A percentile compares a stretch with the other conserved stretches of the same genome.
phyloP scores from a whole-genome alignment of 805 yeast genomes.

The Candida taoyuanica region DNA sequence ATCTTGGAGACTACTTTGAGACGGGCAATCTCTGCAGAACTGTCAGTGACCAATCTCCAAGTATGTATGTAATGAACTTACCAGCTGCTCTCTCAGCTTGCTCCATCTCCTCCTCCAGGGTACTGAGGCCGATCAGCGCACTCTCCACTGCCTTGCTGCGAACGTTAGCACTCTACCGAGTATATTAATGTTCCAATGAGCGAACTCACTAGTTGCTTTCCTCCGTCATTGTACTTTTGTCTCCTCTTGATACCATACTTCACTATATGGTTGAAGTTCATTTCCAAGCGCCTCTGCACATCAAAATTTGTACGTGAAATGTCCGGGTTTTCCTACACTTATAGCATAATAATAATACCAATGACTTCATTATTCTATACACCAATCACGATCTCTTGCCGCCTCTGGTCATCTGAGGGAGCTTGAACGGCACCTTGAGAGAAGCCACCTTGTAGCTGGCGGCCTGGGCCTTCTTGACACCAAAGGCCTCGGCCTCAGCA shows the following conservation, averaged over 20 bases:
- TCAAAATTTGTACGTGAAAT: neutral
- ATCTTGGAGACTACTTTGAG: conserved; percentile 50
- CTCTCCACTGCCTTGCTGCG: conserved; percentile 26
- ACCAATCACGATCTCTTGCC: conserved; percentile 34
- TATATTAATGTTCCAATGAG: no score
- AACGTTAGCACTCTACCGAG: neutral
- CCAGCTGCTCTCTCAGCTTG: conserved; percentile 55
- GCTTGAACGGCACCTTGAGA: conserved; percentile 81
- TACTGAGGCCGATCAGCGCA: conserved; percentile 48
- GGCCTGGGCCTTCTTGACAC: conserved; percentile 56
- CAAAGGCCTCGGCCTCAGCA: conserved; percentile 71
- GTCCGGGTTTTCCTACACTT: no score
- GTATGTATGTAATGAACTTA: conserved; percentile 12
- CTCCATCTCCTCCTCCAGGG: conserved; percentile 55
- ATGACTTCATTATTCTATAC: neutral
- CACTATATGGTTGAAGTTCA: no score
- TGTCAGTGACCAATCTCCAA: no score
- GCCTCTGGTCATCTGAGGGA: conserved; percentile 78
- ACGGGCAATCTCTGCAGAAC: conserved; percentile 40
- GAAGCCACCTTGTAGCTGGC: conserved; percentile 72
- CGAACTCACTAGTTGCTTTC: neutral
- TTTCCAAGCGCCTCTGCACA: no score
- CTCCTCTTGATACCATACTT: no score
- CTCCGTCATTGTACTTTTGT: neutral
- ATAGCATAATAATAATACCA: no score